phyloP scores from a whole-genome alignment of 1,139 yeast genomes.

The Kodamaea anthophila region DNA sequence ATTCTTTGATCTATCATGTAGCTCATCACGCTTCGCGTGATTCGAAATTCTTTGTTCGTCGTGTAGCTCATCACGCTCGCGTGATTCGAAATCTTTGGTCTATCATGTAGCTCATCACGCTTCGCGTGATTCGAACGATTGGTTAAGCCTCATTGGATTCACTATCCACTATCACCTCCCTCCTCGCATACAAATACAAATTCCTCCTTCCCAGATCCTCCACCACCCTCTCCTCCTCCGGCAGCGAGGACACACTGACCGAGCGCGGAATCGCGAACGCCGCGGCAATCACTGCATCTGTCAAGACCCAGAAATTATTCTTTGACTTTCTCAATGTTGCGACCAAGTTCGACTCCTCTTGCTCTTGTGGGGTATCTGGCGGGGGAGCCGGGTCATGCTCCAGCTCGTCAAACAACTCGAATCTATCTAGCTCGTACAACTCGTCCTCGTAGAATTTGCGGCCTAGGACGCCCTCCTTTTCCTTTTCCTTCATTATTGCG shows the following conservation, averaged over 20 bases:
- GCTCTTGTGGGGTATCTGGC: too few species aligned
- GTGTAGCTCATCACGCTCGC: too few species aligned
- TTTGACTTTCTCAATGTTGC: constrained; percentile 22
- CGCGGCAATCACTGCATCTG: constrained; percentile 54
- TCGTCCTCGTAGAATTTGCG: constrained; percentile 74
- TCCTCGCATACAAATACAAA: constrained; percentile 53
- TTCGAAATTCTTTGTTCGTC: too few species aligned
- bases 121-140: too few species aligned
- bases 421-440: constrained; percentile 37
- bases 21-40: too few species aligned
- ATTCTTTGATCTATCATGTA: too few species aligned
- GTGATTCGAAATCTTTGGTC: too few species aligned
- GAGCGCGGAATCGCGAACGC: constrained; percentile 57
- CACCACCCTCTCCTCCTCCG: constrained; percentile 7
- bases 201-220: constrained; percentile 19
- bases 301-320: constrained; percentile 35
- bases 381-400: too few species aligned
- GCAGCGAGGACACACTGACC: constrained; percentile 33
- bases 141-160: constrained; percentile 11
- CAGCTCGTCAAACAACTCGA: constrained; percentile 37
- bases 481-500: constrained; percentile 55
- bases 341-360: constrained; percentile 7
- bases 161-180: constrained; percentile 39
- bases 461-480: constrained; percentile 76
- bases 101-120: too few species aligned